Evolutionary conservation across 75 land plant genomes (phyloP).

Genomic region (Ceratopteris richardii): DNA sequence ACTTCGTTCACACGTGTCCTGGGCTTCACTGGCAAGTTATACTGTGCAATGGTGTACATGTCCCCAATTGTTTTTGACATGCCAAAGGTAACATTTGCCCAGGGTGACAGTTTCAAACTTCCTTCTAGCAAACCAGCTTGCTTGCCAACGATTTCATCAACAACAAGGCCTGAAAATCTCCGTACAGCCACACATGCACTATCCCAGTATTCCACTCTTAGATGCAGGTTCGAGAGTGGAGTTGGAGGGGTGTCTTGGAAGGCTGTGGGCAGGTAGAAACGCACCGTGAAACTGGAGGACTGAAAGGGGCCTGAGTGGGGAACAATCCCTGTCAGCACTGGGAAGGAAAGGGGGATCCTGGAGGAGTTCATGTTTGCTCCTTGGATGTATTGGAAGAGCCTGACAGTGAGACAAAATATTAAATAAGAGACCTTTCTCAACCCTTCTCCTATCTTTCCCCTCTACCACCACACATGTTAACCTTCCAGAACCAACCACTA

Average conservation of each 20-base stretch:
- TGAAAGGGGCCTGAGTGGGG: slow-evolving; percentile 66
- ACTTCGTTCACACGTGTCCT: slow-evolving; percentile 66
- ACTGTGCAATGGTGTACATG: slow-evolving; percentile 82
- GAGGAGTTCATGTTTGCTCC: slow-evolving; percentile 78
- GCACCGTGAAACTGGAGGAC: slow-evolving; percentile 57
- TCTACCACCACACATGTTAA: too few species aligned
- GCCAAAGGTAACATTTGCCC: slow-evolving; percentile 44
- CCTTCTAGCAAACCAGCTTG: slow-evolving; percentile 60
- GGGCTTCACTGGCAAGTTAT: slow-evolving; percentile 44
- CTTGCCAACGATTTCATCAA: slow-evolving; percentile 48
- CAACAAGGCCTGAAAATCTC: slow-evolving; percentile 77
- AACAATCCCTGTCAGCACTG: slow-evolving; percentile 81
- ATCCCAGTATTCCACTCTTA: slow-evolving; percentile 42
- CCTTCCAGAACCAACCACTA: not conserved
- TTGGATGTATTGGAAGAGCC: slow-evolving; percentile 79
- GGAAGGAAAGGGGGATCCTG: slow-evolving; percentile 61
- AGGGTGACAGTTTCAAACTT: slow-evolving; percentile 48
- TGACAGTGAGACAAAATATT: slow-evolving; percentile 11
- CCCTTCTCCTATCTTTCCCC: not conserved
- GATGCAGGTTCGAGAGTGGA: slow-evolving; percentile 61
- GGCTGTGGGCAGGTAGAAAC: slow-evolving; percentile 57
- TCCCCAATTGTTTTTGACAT: slow-evolving; percentile 25
- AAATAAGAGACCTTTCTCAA: not conserved
- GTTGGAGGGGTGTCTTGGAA: slow-evolving; percentile 63
- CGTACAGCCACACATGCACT: slow-evolving; percentile 65